Conservation (phyloP, 495 filamentous ascomycete species). For the Xylaria bambusicola region DNA sequence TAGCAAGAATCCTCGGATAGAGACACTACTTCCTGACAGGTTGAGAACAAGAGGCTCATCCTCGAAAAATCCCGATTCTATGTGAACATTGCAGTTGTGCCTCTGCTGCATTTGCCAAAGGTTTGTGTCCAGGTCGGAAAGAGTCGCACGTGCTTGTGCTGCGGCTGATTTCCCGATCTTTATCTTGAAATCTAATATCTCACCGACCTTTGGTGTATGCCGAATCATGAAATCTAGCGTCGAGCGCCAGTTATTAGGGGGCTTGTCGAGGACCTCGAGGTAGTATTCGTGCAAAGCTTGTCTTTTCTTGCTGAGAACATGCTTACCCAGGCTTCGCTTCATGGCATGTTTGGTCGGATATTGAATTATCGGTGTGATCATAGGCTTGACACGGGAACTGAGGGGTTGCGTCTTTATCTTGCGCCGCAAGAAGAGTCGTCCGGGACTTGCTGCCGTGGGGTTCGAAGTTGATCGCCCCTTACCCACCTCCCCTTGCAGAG, state of each 20-base stretch:
- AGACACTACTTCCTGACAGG: constrained; percentile 24
- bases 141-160: constrained; percentile 17
- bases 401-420: neutral
- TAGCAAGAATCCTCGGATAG: constrained; percentile 23
- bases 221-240: constrained; percentile 28
- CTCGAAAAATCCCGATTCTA: constrained; percentile 15
- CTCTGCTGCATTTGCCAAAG: constrained; percentile 26
- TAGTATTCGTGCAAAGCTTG: constrained; percentile 15
- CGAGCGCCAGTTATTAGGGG: constrained; percentile 4
- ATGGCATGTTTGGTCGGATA: neutral
- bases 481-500: no score
- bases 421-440: neutral
- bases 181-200: constrained; percentile 26
- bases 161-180: constrained; percentile 22
- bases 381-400: neutral
- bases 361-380: neutral
- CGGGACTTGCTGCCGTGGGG: neutral
- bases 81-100: constrained; percentile 22
- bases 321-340: constrained; percentile 20
- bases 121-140: constrained; percentile 27
- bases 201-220: constrained; percentile 22
- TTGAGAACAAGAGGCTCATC: constrained; percentile 22
- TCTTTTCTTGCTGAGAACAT: constrained; percentile 15
- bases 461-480: no score
- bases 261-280: constrained; percentile 2